Conservation (phyloP, 1,284 basidiomycete species). For the Fomes fomentarius region DNA sequence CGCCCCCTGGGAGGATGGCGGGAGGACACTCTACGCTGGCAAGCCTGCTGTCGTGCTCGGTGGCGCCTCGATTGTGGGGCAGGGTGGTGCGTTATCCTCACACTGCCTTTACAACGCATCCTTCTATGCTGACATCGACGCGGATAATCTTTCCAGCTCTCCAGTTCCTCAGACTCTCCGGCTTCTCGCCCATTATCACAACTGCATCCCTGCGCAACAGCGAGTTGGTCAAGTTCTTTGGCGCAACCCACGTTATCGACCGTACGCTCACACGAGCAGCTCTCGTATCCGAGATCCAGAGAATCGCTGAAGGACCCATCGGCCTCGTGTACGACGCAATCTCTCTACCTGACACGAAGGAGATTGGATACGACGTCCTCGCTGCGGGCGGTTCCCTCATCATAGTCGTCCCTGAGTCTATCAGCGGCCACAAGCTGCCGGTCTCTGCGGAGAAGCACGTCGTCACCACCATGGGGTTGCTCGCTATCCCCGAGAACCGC, state of each 20-base stretch:
- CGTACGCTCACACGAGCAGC: slow-evolving; percentile 24
- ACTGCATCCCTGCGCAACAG: slow-evolving; percentile 39
- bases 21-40: slow-evolving; percentile 34
- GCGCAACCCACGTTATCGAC: slow-evolving; percentile 41
- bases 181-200: slow-evolving; percentile 39
- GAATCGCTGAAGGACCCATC: slow-evolving; percentile 24
- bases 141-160: slow-evolving; percentile 26
- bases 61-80: slow-evolving; percentile 39
- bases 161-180: slow-evolving; percentile 39
- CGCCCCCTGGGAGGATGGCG: slow-evolving; percentile 28
- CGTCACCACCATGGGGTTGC: slow-evolving; percentile 31
- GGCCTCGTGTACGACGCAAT: slow-evolving; percentile 33
- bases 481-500: slow-evolving; percentile 27
- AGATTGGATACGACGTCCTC: slow-evolving; percentile 29
- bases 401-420: slow-evolving; percentile 13
- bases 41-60: slow-evolving; percentile 38
- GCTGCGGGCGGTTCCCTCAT: slow-evolving; percentile 27
- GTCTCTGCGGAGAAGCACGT: slow-evolving; percentile 11
- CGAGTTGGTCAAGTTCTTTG: slow-evolving; percentile 35
- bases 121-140: no score
- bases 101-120: neutral
- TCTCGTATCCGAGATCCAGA: slow-evolving; percentile 21
- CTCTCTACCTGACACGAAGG: slow-evolving; percentile 17
- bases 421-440: slow-evolving; percentile 6
- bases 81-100: slow-evolving; percentile 38